These are phyloP conservation scores for Fomitopsis betulina DNA, from an alignment of 1,284 basidiomycete genomes.

Conservation along the genomic window DNA sequence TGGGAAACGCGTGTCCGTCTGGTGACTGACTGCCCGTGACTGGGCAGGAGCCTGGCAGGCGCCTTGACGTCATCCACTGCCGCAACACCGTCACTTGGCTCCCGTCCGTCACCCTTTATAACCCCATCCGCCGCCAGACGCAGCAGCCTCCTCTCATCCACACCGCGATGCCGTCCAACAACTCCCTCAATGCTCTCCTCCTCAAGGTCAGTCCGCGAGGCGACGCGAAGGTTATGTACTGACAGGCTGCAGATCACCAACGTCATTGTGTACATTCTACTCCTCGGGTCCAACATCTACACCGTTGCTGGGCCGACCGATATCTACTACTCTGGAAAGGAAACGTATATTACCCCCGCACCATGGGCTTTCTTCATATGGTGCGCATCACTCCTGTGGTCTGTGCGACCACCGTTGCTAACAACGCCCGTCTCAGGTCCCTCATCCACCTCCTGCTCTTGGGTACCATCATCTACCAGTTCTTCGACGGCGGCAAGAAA, in stretches of 20 bases:
- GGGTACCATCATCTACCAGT: constrained; percentile 88
- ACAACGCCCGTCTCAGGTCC: constrained; percentile 43
- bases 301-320: constrained; percentile 69
- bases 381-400: constrained; percentile 33
- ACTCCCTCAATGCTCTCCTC: constrained; percentile 68
- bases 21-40: not conserved
- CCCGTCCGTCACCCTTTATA: not conserved
- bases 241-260: constrained; percentile 58
- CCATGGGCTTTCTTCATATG: constrained; percentile 85
- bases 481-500: constrained; percentile 75
- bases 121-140: not conserved
- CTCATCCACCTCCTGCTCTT: constrained; percentile 85
- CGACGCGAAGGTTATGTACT: not conserved
- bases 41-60: not conserved
- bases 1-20: constrained; percentile 1
- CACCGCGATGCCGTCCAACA: constrained; percentile 17
- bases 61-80: constrained; percentile 5
- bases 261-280: constrained; percentile 72
- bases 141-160: not conserved
- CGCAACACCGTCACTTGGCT: not conserved
- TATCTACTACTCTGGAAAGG: constrained; percentile 66
- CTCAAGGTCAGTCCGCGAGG: constrained; percentile 55
- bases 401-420: not conserved
- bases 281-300: constrained; percentile 89
- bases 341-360: constrained; percentile 88